Evolutionary conservation across 2,329 filamentous ascomycete species (phyloP).

Genomic region (Capronia americana): DNA sequence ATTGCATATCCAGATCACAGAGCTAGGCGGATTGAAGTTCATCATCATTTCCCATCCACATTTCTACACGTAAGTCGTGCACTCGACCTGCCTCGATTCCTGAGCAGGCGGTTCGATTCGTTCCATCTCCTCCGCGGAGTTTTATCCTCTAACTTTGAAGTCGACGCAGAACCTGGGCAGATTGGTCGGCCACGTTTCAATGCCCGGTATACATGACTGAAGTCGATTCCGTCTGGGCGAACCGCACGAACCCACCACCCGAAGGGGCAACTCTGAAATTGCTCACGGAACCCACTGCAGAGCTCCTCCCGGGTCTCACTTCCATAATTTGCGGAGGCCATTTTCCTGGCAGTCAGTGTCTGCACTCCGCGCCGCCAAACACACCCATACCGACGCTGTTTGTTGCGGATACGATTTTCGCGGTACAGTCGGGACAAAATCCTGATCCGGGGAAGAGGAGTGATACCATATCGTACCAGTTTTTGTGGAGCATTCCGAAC

Average conservation of each 20-base stretch:
- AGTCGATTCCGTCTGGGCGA: slow-evolving; percentile 72
- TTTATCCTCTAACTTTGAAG: neutral
- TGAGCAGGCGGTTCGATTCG: neutral
- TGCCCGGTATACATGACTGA: slow-evolving; percentile 73
- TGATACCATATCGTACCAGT: slow-evolving; percentile 36
- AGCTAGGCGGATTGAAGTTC: slow-evolving; percentile 69
- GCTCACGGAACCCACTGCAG: slow-evolving; percentile 32
- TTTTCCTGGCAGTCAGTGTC: slow-evolving; percentile 75
- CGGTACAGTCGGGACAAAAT: slow-evolving; percentile 75
- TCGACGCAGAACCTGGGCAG: slow-evolving; percentile 62
- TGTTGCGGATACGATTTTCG: slow-evolving; percentile 78
- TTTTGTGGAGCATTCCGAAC: slow-evolving; percentile 36
- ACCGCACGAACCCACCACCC: slow-evolving; percentile 51
- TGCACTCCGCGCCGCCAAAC: slow-evolving; percentile 46
- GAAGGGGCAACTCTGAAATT: slow-evolving; percentile 44
- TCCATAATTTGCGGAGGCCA: slow-evolving; percentile 78
- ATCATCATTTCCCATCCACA: slow-evolving; percentile 83
- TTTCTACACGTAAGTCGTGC: slow-evolving; percentile 66
- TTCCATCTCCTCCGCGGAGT: neutral
- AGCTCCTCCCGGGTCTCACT: slow-evolving; percentile 54
- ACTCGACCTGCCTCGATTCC: neutral
- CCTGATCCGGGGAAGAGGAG: slow-evolving; percentile 37
- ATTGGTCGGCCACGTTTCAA: slow-evolving; percentile 72
- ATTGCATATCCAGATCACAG: slow-evolving; percentile 55
- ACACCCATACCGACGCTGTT: slow-evolving; percentile 69